Evolutionary conservation across 176 grass and related monocot genomes (phyloP).

Genomic region (Poa pratensis): DNA sequence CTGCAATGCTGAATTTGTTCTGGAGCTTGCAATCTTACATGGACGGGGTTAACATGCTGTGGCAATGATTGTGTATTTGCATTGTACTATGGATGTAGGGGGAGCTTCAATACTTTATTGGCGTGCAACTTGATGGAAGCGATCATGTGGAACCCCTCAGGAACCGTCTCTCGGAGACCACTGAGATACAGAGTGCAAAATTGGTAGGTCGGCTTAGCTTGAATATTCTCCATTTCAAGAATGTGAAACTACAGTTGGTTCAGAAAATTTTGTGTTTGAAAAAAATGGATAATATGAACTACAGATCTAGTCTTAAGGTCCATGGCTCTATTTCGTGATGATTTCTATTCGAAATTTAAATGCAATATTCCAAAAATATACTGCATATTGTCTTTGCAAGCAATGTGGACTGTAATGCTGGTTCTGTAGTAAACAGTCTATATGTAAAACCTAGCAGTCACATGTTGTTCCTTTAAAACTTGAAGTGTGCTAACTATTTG

Average conservation of each 20-base stretch:
- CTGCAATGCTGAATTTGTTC: neutral
- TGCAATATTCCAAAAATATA: constrained; percentile 6
- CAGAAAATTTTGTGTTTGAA: neutral
- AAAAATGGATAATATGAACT: constrained; percentile 2
- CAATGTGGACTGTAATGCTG: neutral
- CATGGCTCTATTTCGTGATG: neutral
- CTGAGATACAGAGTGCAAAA: constrained; percentile 90
- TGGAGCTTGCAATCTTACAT: constrained; percentile 19
- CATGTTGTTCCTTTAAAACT: constrained; percentile 22
- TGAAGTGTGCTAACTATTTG: constrained; percentile 20
- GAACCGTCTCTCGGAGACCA: constrained; percentile 83
- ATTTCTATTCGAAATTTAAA: neutral
- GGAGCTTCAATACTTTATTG: constrained; percentile 99
- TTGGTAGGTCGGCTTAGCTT: constrained; percentile 55
- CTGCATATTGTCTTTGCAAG: neutral
- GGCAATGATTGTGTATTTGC: neutral
- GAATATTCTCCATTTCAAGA: constrained; percentile 22
- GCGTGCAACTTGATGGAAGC: constrained; percentile 96
- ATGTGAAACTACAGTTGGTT: constrained; percentile 7
- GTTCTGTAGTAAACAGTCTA: constrained; percentile 10
- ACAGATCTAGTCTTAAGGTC: neutral
- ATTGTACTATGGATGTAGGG: constrained; percentile 52
- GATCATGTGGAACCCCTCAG: constrained; percentile 94
- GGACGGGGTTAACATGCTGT: neutral
- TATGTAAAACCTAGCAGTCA: constrained; percentile 13